These are phyloP conservation scores for Primulina eburnea DNA, from an alignment of 257 asterid genomes.

Conservation along the genomic window DNA sequence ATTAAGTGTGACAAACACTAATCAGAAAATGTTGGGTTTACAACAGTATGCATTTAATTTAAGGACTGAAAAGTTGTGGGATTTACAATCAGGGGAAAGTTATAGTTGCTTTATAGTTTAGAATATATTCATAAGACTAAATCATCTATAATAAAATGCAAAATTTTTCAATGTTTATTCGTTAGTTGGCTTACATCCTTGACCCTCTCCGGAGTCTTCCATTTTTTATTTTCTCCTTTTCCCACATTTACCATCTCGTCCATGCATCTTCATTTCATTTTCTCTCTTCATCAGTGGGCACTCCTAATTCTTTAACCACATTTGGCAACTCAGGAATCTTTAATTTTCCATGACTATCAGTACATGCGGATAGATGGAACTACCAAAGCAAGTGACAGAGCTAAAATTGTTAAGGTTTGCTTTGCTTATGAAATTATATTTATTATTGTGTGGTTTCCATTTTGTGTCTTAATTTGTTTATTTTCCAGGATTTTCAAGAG, in stretches of 20 bases:
- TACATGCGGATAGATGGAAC: conserved; percentile 90
- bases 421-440: conserved; percentile 20
- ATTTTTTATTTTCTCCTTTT: conserved; percentile 2
- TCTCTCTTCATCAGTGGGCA: conserved; percentile 21
- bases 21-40: background rate
- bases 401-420: conserved; percentile 74
- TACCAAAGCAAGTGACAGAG: conserved; percentile 70
- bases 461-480: conserved; percentile 15
- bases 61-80: background rate
- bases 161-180: background rate
- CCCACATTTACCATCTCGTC: conserved; percentile 10
- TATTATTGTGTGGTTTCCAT: conserved; percentile 9
- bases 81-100: too few species aligned
- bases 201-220: background rate
- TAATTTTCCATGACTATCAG: conserved; percentile 50
- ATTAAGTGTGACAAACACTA: background rate
- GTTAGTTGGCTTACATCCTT: background rate
- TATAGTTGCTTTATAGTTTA: background rate
- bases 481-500: conserved; percentile 84
- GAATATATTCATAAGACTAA: background rate
- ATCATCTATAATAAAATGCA: background rate
- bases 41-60: background rate
- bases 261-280: conserved; percentile 5
- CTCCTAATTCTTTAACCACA: conserved; percentile 8
- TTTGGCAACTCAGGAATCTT: conserved; percentile 52